phyloP scores from a whole-genome alignment of 352 stramenopile species.

The Elongisporangium anandrum region DNA sequence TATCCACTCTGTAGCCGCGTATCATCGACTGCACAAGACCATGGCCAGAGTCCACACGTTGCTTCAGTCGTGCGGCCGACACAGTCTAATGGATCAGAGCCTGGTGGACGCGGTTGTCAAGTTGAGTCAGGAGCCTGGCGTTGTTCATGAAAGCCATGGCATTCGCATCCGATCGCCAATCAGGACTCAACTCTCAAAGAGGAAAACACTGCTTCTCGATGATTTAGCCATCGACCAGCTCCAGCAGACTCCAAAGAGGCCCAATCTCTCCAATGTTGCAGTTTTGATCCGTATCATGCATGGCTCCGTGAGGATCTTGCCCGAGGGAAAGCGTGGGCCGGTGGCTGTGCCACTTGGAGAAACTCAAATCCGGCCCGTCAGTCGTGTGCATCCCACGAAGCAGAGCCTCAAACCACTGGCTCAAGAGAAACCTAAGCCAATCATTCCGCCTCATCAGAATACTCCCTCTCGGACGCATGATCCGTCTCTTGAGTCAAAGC shows the following conservation, averaged over 20 bases:
- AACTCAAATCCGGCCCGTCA: too few relatives aligned
- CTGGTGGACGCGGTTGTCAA: constrained; percentile 2
- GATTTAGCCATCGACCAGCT: neutral
- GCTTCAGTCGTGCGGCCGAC: neutral
- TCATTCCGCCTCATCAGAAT: too few relatives aligned
- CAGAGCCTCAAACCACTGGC: too few relatives aligned
- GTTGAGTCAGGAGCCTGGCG: neutral
- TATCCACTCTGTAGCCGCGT: neutral
- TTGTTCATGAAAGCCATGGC: neutral
- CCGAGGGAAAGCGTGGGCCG: too few relatives aligned
- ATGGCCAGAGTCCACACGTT: neutral
- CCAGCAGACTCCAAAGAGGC: too few relatives aligned
- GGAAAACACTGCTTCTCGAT: neutral
- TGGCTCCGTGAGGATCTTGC: too few relatives aligned
- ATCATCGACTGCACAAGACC: constrained; percentile 6
- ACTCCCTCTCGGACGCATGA: too few relatives aligned
- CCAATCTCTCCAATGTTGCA: too few relatives aligned
- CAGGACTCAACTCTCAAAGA: neutral
- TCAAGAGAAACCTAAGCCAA: too few relatives aligned
- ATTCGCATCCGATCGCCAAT: neutral
- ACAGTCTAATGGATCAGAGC: neutral
- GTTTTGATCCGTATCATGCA: neutral
- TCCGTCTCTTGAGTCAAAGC: too few relatives aligned
- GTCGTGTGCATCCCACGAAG: too few relatives aligned
- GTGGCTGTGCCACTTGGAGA: too few relatives aligned